Base-by-base conservation (phyloP, 495 filamentous ascomycete species). In the Cercophora samala region DNA sequence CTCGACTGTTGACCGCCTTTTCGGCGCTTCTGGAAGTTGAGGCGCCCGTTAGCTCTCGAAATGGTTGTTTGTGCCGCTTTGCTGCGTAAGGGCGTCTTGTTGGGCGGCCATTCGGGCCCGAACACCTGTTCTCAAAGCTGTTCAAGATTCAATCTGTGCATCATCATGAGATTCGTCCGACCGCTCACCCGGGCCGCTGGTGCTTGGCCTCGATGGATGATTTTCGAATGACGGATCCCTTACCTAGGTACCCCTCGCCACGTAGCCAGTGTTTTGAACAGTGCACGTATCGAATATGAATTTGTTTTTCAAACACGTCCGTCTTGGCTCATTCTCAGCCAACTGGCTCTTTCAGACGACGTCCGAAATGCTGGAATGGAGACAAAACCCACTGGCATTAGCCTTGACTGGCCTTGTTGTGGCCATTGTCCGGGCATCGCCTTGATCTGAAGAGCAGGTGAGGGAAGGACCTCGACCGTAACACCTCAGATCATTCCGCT, bases 1-100 rank as follows among this genome's bases (percentile, higher is more conserved):
- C 15, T 46, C 11, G 8, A 56, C 1, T 8, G 22, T 23, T 66
- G 67, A 68, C 67, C 67, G 67, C 67, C 59, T 21, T 69, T 69
- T 69, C 24, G 63, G 32, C 42, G 53, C 19, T 62, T 42, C 64
- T 58, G 60, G 46, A 62, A 54, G 60, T 53, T 32, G 46, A 18
- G 24, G 37, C 54, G 37, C 9, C 15, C 54, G 21, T 55, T 42
- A 6, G n/a, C 52, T 32, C 6, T 15, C 11, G 17, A 51, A 24
- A 22, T 46, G 42, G 37, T 46, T 42, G 54, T 69, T 65, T 61
- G 64, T 24, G 68, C 64, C 64, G 64, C 60, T 25, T 6, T 60
- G 63, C 54, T 64, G 64, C 64, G 55, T 64, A 52, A 64, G 32
- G 26, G 23, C 37, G 32, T 65, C 23, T 51, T 18, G 56, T 62